Percentiles rank a stretch among this genome's conserved stretches.
phyloP scores from a whole-genome alignment of 352 stramenopile species.

The Globisporangium camurandrum region DNA sequence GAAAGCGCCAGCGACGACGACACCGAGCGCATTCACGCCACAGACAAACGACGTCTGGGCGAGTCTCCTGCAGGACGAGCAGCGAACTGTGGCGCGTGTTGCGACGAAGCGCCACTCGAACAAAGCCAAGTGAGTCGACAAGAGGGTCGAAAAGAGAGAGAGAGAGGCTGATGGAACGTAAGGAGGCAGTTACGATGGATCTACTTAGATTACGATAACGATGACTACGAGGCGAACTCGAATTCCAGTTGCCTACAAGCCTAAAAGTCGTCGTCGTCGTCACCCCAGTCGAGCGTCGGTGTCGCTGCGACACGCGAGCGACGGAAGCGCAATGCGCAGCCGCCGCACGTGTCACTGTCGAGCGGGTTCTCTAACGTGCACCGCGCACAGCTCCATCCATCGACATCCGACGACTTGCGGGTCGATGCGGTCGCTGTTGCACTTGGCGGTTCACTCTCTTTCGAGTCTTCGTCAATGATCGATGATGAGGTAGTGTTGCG shows the following conservation, averaged over 20 bases:
- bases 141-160: no score
- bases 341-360: conserved; percentile 44
- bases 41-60: conserved; percentile 15
- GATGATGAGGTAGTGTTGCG: no score
- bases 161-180: no score
- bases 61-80: conserved; percentile 14
- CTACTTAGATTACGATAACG: not conserved
- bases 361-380: conserved; percentile 73
- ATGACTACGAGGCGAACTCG: not conserved
- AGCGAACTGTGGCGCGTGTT: conserved; percentile 11
- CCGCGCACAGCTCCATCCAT: conserved; percentile 59
- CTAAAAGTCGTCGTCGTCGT: conserved; percentile 39
- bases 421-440: conserved; percentile 8
- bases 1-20: not conserved
- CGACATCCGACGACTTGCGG: conserved; percentile 9
- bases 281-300: conserved; percentile 36
- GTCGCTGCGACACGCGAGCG: conserved; percentile 32
- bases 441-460: conserved; percentile 28
- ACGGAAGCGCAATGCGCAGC: conserved; percentile 64
- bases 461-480: conserved; percentile 34
- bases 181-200: not conserved
- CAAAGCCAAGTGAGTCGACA: no score
- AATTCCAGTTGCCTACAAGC: no score
- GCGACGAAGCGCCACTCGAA: conserved; percentile 6
- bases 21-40: conserved; percentile 1